Conservation (phyloP, 2,329 filamentous ascomycete genomes). For the Colletotrichum nymphaeae region DNA sequence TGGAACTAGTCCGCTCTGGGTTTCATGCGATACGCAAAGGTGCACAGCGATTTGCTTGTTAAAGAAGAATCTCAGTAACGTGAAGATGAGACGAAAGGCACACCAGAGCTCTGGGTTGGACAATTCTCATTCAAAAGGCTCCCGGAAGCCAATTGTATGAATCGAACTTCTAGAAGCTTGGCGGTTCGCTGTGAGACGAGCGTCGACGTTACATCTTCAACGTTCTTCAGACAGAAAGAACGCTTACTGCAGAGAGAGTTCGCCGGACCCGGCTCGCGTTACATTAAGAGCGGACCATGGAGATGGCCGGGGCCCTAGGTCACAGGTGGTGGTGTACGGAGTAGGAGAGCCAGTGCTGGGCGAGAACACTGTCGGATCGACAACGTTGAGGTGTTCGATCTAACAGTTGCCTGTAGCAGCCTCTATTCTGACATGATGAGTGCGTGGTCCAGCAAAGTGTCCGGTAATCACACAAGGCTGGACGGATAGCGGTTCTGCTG, state of each 20-base stretch:
- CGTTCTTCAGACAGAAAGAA: slow-evolving; percentile 21
- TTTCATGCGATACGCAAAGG: background rate
- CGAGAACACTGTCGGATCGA: slow-evolving; percentile 20
- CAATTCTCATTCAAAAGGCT: background rate
- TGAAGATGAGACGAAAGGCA: no score
- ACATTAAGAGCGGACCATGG: slow-evolving; percentile 13
- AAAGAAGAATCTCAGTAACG: background rate
- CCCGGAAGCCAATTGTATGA: background rate
- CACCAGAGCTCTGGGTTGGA: background rate
- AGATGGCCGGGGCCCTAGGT: background rate
- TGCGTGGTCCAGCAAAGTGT: background rate
- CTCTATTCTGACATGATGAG: background rate
- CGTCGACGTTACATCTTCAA: slow-evolving; percentile 8
- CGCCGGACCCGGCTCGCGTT: slow-evolving; percentile 10
- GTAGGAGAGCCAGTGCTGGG: background rate
- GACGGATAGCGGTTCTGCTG: slow-evolving; percentile 15
- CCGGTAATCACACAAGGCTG: background rate
- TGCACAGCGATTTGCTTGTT: background rate
- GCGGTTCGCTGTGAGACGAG: slow-evolving; percentile 13
- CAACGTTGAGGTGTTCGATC: background rate
- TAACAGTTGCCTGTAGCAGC: background rate
- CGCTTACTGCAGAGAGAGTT: slow-evolving; percentile 4
- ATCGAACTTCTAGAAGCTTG: slow-evolving; percentile 28
- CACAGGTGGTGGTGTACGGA: background rate
- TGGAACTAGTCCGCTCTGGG: background rate